A percentile compares a stretch with the other conserved stretches of the same genome.
These are phyloP conservation scores for Paraglomus occultum DNA, from an alignment of 192 early-diverging fungal species.

Conservation along the genomic window DNA sequence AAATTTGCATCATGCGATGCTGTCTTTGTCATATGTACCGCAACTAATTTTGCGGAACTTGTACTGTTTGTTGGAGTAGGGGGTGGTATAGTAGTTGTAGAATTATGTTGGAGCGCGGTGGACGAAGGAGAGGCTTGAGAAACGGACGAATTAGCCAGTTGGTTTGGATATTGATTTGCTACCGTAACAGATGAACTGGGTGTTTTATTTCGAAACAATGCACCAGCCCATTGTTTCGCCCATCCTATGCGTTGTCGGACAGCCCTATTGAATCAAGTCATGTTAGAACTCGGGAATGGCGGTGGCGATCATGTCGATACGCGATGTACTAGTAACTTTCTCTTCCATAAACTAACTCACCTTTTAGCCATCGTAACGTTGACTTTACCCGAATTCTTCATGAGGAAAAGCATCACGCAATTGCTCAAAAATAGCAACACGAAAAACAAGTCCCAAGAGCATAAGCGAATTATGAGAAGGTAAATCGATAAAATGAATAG, in stretches of 20 bases:
- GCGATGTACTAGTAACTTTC: too few species aligned
- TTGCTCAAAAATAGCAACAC: slow-evolving; percentile 45
- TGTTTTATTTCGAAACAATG: slow-evolving; percentile 35
- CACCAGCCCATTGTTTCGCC: slow-evolving; percentile 54
- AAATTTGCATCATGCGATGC: slow-evolving; percentile 13
- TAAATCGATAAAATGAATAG: slow-evolving; percentile 45
- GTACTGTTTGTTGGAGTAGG: background rate
- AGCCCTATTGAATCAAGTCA: slow-evolving; percentile 28
- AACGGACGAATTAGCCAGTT: too few species aligned
- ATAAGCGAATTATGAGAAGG: slow-evolving; percentile 42
- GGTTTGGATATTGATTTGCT: background rate
- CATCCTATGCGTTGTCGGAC: slow-evolving; percentile 50
- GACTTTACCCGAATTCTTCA: slow-evolving; percentile 53
- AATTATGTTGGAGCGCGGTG: too few species aligned
- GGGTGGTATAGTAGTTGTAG: background rate
- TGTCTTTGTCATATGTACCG: background rate
- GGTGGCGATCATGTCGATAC: too few species aligned
- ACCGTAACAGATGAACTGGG: slow-evolving; percentile 13
- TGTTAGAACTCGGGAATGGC: too few species aligned
- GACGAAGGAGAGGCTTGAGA: too few species aligned
- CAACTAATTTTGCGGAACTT: background rate
- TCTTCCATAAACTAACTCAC: background rate
- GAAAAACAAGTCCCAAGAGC: slow-evolving; percentile 52
- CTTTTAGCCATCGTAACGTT: slow-evolving; percentile 58
- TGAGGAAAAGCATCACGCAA: slow-evolving; percentile 50